A percentile compares a stretch with the other conserved stretches of the same genome.
These are phyloP conservation scores for Cladophialophora chaetospira DNA, from an alignment of 2,329 filamentous ascomycete genomes.

Conservation along the genomic window DNA sequence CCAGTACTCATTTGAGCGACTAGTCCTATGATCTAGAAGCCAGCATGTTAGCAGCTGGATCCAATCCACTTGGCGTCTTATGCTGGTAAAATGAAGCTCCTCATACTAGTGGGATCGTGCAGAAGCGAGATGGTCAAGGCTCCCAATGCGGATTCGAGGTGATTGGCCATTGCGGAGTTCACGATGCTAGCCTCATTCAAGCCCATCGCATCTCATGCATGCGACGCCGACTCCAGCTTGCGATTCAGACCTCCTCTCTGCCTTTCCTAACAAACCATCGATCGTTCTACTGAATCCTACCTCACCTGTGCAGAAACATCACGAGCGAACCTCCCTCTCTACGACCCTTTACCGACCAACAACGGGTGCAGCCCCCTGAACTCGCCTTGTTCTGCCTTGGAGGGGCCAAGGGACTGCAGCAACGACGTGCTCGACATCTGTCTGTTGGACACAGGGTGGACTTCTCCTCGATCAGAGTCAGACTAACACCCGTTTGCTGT, in stretches of 20 bases:
- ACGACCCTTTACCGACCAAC: not conserved
- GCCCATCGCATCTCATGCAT: slow-evolving; percentile 7
- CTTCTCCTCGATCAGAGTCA: not conserved
- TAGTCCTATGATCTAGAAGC: slow-evolving; percentile 30
- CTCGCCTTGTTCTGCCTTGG: not conserved
- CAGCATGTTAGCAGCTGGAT: not conserved
- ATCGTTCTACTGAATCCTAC: not conserved
- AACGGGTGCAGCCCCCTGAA: not conserved
- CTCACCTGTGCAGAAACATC: too few relatives aligned
- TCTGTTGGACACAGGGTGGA: not conserved
- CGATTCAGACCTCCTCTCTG: not conserved
- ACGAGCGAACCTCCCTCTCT: not conserved
- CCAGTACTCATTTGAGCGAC: slow-evolving; percentile 77
- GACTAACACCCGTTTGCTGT: not conserved
- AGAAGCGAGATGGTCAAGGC: slow-evolving; percentile 16
- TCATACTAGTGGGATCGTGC: not conserved
- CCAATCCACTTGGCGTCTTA: not conserved
- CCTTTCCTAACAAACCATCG: not conserved
- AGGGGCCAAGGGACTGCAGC: not conserved
- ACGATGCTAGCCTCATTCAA: slow-evolving; percentile 8
- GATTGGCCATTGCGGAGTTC: slow-evolving; percentile 10
- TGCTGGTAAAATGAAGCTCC: slow-evolving; percentile 1
- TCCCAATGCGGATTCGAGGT: slow-evolving; percentile 1
- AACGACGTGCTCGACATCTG: not conserved
- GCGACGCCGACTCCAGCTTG: not conserved